Evolutionary conservation across 2,329 filamentous ascomycete species (phyloP).

Genomic region (Amesomyces nigricolor): DNA sequence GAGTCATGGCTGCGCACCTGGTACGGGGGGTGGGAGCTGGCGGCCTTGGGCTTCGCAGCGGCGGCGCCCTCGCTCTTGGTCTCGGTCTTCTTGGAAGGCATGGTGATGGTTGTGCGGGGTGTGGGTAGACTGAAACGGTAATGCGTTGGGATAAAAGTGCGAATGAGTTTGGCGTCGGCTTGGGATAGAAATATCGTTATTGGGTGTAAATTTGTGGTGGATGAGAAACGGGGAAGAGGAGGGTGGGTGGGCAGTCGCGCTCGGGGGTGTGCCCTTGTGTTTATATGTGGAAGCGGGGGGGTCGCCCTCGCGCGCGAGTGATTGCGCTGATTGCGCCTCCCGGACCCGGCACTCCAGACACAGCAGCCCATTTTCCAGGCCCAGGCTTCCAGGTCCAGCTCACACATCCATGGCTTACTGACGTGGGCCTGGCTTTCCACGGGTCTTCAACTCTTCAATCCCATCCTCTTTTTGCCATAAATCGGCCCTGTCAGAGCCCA

Average conservation of each 20-base stretch:
- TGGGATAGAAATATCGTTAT: conserved; percentile 26
- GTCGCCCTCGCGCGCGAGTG: conserved; percentile 47
- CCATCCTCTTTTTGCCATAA: no score
- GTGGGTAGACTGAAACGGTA: conserved; percentile 18
- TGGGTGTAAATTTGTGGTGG: conserved; percentile 27
- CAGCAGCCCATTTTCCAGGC: conserved; percentile 18
- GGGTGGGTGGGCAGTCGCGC: conserved; percentile 43
- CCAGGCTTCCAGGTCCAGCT: not conserved
- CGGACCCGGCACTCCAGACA: conserved; percentile 23
- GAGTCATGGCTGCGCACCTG: conserved; percentile 43
- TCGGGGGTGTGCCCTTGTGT: conserved; percentile 48
- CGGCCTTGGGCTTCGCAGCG: conserved; percentile 36
- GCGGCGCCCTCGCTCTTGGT: conserved; percentile 45
- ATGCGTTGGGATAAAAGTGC: conserved; percentile 17
- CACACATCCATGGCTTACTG: no score
- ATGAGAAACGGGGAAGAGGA: conserved; percentile 37
- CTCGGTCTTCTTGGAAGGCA: conserved; percentile 56
- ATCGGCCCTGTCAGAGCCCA: no score
- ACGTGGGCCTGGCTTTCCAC: no score
- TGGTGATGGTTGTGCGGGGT: conserved; percentile 35
- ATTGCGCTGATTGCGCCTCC: conserved; percentile 25
- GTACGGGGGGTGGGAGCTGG: conserved; percentile 49
- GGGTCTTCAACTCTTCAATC: no score
- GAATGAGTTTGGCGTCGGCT: conserved; percentile 16
- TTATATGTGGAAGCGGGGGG: conserved; percentile 54